Evolutionary conservation across 768 basidiomycete species (phyloP).

Genomic region (Naganishia onofrii): DNA sequence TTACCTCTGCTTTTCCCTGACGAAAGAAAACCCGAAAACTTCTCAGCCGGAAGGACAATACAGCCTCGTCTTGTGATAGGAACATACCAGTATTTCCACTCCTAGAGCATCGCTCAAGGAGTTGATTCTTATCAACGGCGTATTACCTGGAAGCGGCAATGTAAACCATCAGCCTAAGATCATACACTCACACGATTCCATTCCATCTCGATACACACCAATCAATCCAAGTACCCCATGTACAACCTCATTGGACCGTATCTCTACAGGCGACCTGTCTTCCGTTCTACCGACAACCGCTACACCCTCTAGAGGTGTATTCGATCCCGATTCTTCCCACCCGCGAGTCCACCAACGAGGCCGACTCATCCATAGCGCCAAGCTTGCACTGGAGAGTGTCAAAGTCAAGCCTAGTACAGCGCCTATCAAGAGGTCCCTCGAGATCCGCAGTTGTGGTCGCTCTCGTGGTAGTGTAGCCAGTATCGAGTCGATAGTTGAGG

Average conservation of each 20-base stretch:
- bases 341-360: conserved; percentile 15
- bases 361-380: conserved; percentile 54
- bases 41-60: background rate
- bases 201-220: conserved; percentile 57
- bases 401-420: conserved; percentile 73
- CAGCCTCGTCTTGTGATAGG: background rate
- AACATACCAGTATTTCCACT: conserved; percentile 72
- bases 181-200: background rate
- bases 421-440: conserved; percentile 54
- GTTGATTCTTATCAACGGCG: conserved; percentile 85
- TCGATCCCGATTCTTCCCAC: background rate
- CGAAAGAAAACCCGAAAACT: background rate
- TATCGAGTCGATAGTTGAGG: conserved; percentile 11
- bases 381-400: conserved; percentile 68
- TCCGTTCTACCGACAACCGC: background rate
- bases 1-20: conserved; percentile 84
- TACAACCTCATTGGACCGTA: conserved; percentile 68
- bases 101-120: conserved; percentile 86
- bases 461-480: background rate
- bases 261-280: conserved; percentile 12
- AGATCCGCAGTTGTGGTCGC: conserved; percentile 30
- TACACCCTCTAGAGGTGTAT: background rate
- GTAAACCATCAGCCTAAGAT: background rate
- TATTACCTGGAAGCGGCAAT: conserved; percentile 67
- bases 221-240: conserved; percentile 76